Evolutionary conservation across 768 basidiomycete species (phyloP), one percentile per base, ranked within the genome.

Genomic region (Russula compacta): DNA sequence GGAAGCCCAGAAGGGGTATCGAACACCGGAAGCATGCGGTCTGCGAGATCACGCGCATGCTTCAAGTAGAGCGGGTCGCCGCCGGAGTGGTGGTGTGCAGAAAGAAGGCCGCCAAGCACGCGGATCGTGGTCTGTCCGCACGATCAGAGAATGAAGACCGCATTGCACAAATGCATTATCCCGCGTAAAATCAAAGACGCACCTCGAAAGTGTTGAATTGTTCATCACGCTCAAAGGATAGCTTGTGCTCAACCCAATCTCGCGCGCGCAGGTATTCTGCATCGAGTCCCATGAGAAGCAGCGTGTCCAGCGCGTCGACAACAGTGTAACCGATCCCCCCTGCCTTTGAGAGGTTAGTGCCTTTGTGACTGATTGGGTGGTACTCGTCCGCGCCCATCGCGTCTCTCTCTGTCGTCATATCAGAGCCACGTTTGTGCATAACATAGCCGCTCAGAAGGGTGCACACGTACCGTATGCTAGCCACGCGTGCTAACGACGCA

Each of bases 301-400:
- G 82, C 12, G 87, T 87, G 72, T 97, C 95, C 17, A 97, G 78
- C 0, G 89, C 85, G 68, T 97, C 95, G 58, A 88, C 80, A 48
- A 98, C 86, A 40, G 86, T 91, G 70, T 93, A 95, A 24, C 93
- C 93, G 54, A 97, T 86, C 14, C 90, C 73, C 40, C 90, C 92
- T 2, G 83, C 85, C 5, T 73, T 66, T 0, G 89, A 87, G 33
- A 98, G 78, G 71, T 98, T 93, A 9, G 82, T 80, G 4, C 95
- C 95, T 32, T 73, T 74, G 52, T 79, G 78, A 55, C 80, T 80
- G 24, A 98, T 79, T 0, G 95, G 94, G 68, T 95, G 92, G 68
- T 92, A 97, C 71, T 95, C 91, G 74, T 97, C 93, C 58, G 80
- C 80, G 1, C 94, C 94, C 83, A 92, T 93, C 2, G 94, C 94